Evolutionary conservation across 148 eudicot species (phyloP).

Genomic region (Silene conica): DNA sequence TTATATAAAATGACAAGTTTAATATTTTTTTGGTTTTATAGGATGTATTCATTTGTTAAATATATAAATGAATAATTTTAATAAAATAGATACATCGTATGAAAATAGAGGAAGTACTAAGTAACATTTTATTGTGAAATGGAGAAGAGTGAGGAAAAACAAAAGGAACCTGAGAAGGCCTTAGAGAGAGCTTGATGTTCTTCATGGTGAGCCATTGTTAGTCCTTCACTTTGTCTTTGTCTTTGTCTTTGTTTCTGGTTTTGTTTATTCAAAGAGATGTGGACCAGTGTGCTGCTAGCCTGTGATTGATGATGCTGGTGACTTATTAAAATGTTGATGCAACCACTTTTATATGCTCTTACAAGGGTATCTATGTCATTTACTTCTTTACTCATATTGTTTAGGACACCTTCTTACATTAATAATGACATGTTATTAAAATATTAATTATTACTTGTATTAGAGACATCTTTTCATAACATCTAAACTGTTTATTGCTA

Average conservation of each 20-base stretch:
- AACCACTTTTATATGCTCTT: neutral
- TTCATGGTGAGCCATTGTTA: slow-evolving; percentile 28
- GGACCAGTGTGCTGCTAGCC: neutral
- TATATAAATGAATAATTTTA: too few species aligned
- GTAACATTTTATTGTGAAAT: neutral
- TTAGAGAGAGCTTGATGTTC: slow-evolving; percentile 41
- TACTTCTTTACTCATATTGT: too few species aligned
- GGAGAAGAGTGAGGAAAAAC: neutral
- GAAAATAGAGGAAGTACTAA: too few species aligned
- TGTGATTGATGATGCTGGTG: neutral
- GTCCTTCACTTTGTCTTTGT: neutral
- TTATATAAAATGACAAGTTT: neutral
- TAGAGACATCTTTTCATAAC: too few species aligned
- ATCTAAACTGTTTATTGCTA: too few species aligned
- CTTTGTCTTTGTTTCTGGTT: neutral
- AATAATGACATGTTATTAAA: too few species aligned
- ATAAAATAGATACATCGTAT: too few species aligned
- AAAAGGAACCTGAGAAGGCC: slow-evolving; percentile 65
- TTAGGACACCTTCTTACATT: too few species aligned
- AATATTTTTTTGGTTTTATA: too few species aligned
- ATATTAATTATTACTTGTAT: too few species aligned
- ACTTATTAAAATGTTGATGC: neutral
- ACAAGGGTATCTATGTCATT: too few species aligned
- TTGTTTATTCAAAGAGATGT: neutral
- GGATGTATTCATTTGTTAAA: too few species aligned